Conservation (phyloP, 129 eudicot genomes). For the Scalesia atractyloides region DNA sequence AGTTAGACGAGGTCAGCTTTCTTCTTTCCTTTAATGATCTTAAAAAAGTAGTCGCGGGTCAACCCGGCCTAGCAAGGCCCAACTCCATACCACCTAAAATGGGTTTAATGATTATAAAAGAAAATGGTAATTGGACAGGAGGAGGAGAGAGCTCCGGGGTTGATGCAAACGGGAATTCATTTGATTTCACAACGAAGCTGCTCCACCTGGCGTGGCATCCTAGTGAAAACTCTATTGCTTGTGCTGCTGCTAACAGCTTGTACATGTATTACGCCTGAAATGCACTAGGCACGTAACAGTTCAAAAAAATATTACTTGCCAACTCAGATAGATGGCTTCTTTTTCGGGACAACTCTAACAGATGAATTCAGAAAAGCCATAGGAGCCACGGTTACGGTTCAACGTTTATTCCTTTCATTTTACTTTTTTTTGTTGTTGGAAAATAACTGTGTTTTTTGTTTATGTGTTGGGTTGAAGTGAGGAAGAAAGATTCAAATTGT, state of each 20-base stretch:
- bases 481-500: slow-evolving; percentile 55
- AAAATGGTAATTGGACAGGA: slow-evolving; percentile 20
- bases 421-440: slow-evolving; percentile 18
- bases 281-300: slow-evolving; percentile 13
- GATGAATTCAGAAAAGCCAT: slow-evolving; percentile 11
- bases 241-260: slow-evolving; percentile 99
- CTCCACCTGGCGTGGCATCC: slow-evolving; percentile 99
- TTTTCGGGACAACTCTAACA: slow-evolving; percentile 25
- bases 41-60: neutral
- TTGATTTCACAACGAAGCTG: slow-evolving; percentile 87
- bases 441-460: slow-evolving; percentile 34
- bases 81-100: neutral
- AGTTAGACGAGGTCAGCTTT: slow-evolving; percentile 77
- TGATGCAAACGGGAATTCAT: slow-evolving; percentile 93
- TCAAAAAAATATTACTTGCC: slow-evolving; percentile 31
- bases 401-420: slow-evolving; percentile 39
- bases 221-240: slow-evolving; percentile 88
- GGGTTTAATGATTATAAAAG: neutral
- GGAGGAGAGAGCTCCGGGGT: slow-evolving; percentile 51
- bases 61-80: neutral
- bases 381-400: neutral
- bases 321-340: slow-evolving; percentile 27
- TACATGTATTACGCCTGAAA: slow-evolving; percentile 96
- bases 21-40: too few relatives aligned
- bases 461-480: slow-evolving; percentile 62